Percentiles rank a stretch among this genome's conserved stretches.
phyloP scores from a whole-genome alignment of 345 rosid genomes.

The Gossypium rotundifolium region DNA sequence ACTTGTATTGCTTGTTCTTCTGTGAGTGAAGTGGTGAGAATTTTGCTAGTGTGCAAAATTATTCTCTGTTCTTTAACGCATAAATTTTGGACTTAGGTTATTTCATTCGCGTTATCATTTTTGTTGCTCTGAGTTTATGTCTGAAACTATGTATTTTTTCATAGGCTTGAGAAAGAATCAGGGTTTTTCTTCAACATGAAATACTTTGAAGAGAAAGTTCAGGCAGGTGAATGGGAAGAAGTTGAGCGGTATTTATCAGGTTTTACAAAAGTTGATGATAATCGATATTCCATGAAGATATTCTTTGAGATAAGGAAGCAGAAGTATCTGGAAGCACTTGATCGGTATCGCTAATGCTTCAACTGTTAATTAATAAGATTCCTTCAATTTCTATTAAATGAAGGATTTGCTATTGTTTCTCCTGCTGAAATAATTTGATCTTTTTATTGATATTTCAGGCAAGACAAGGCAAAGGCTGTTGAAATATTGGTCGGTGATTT shows the following conservation, averaged over 20 bases:
- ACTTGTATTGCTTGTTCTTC: too few species aligned
- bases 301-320: slow-evolving; percentile 89
- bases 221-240: slow-evolving; percentile 73
- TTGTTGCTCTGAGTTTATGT: background rate
- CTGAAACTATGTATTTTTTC: background rate
- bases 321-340: slow-evolving; percentile 86
- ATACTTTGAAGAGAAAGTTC: slow-evolving; percentile 66
- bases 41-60: background rate
- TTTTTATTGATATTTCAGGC: background rate
- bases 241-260: slow-evolving; percentile 61
- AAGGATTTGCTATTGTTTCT: background rate
- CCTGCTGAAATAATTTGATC: slow-evolving; percentile 13
- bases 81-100: background rate
- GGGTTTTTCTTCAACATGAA: slow-evolving; percentile 70
- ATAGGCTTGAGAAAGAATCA: slow-evolving; percentile 67
- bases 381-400: background rate
- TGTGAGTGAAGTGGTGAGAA: background rate
- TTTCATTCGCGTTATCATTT: background rate
- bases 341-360: slow-evolving; percentile 36
- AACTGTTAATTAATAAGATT: background rate
- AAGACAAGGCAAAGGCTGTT: slow-evolving; percentile 59
- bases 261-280: slow-evolving; percentile 63
- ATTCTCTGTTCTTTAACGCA: background rate
- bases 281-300: slow-evolving; percentile 75
- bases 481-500: slow-evolving; percentile 62